A percentile compares a stretch with the other conserved stretches of the same genome.
Evolutionary conservation across 345 rosid species (phyloP).

Genomic region (Carallia brachiata): DNA sequence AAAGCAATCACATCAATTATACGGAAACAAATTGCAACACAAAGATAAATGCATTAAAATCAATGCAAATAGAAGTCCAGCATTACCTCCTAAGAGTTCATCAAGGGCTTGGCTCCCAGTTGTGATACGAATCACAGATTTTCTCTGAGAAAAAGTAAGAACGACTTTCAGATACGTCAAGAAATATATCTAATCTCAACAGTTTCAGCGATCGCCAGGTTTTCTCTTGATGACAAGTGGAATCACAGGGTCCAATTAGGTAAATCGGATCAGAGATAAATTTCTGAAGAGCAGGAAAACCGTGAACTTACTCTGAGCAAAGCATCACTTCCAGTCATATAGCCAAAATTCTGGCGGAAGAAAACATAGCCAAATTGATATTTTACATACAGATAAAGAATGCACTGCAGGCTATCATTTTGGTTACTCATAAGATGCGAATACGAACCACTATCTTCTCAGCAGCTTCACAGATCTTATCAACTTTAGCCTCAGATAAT

Average conservation of each 20-base stretch:
- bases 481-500: conserved; percentile 94
- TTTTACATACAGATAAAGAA: not conserved
- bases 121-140: conserved; percentile 68
- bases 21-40: not conserved
- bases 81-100: conserved; percentile 79
- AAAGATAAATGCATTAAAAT: not conserved
- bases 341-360: conserved; percentile 67
- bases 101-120: conserved; percentile 96
- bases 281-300: not conserved
- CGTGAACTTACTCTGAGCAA: conserved; percentile 59
- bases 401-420: not conserved
- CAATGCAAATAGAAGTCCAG: not conserved
- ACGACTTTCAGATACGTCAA: not conserved
- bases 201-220: not conserved
- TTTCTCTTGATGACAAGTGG: not conserved
- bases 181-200: not conserved
- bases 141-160: conserved; percentile 42
- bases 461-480: conserved; percentile 95
- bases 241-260: not conserved
- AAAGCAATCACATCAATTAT: not conserved
- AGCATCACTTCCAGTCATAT: conserved; percentile 90
- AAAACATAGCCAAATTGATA: not conserved
- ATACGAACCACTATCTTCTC: conserved; percentile 89
- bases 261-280: not conserved
- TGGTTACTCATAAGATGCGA: not conserved